Evolutionary conservation across 164 flowering plant species (phyloP).

Genomic region (Vitis vinifera): ASM3070453v1 NC_081814.1:6565001-6565500

Average conservation of each 20-base stretch:
- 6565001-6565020: too few species aligned
- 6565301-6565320: conserved; percentile 98
- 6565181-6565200: neutral
- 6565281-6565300: conserved; percentile 83
- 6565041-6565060: too few species aligned
- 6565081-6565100: too few species aligned
- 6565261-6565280: conserved; percentile 83
- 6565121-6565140: too few species aligned
- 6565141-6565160: too few species aligned
- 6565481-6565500: too few species aligned
- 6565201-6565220: neutral
- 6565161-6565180: too few species aligned
- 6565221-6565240: neutral
- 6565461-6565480: neutral
- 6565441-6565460: neutral
- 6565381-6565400: conserved; percentile 75
- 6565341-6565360: conserved; percentile 57
- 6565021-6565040: too few species aligned
- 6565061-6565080: too few species aligned
- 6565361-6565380: conserved; percentile 63
- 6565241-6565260: conserved; percentile 56
- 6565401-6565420: conserved; percentile 69
- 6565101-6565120: too few species aligned
- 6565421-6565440: conserved; percentile 39
- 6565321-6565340: conserved; percentile 72